A percentile compares a stretch with the other conserved stretches of the same genome.
These are phyloP conservation scores for Oldenlandia corymbosa DNA, from an alignment of 257 asterid genomes.

Conservation along the genomic window DNA sequence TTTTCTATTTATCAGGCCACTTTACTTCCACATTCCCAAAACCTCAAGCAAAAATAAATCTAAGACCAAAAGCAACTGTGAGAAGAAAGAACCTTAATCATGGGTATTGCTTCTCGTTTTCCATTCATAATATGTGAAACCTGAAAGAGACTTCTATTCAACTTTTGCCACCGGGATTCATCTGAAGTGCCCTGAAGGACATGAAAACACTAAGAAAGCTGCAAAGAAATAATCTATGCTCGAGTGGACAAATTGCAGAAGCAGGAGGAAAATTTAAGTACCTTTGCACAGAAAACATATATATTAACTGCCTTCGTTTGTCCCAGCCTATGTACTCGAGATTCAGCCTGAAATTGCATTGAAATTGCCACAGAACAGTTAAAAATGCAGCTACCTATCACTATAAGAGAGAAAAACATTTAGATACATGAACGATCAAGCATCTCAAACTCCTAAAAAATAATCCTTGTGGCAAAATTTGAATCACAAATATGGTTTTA, in stretches of 20 bases:
- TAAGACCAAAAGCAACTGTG: neutral
- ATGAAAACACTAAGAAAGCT: conserved; percentile 9
- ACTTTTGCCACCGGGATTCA: conserved; percentile 73
- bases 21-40: neutral
- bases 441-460: neutral
- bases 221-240: neutral
- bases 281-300: conserved; percentile 93
- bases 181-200: conserved; percentile 73
- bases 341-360: conserved; percentile 71
- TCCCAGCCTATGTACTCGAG: conserved; percentile 95
- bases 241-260: neutral
- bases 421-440: too few relatives aligned
- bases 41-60: neutral
- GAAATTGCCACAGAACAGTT: conserved; percentile 11
- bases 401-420: too few relatives aligned
- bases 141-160: conserved; percentile 69
- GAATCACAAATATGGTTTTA: too few relatives aligned
- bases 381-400: neutral
- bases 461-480: neutral
- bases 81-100: conserved; percentile 55
- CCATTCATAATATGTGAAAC: conserved; percentile 87
- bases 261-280: conserved; percentile 20
- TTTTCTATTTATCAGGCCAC: neutral
- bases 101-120: conserved; percentile 57
- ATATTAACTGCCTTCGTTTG: conserved; percentile 78